Percentiles rank a stretch among this genome's conserved stretches.
phyloP scores from a whole-genome alignment of 139 green algal genomes.

The Chlamydomonas sp. region DNA sequence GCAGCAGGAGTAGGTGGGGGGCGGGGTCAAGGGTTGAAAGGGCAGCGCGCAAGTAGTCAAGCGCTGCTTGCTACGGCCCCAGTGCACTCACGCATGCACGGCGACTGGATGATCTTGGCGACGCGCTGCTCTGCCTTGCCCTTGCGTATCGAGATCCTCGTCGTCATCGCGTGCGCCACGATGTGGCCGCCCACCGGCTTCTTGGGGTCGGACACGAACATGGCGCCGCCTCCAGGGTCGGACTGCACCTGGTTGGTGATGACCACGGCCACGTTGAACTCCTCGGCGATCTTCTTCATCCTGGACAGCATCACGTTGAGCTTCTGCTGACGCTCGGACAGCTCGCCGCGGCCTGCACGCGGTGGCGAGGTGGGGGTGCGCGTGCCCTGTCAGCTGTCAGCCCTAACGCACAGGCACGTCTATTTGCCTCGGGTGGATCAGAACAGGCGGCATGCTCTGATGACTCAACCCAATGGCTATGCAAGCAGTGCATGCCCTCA shows the following conservation, averaged over 20 bases:
- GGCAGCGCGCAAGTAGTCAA: not conserved
- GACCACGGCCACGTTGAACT: constrained; percentile 86
- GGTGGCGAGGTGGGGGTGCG: too few species aligned
- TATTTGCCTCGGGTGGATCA: too few species aligned
- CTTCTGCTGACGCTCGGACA: constrained; percentile 87
- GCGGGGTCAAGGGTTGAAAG: not conserved
- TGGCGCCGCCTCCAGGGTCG: constrained; percentile 65
- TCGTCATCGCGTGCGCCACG: constrained; percentile 73
- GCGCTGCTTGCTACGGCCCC: not conserved
- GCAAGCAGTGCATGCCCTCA: too few species aligned
- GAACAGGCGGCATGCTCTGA: too few species aligned
- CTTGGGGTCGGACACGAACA: constrained; percentile 83
- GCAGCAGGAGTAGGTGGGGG: constrained; percentile 8
- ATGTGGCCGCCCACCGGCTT: constrained; percentile 61
- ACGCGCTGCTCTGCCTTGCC: constrained; percentile 84
- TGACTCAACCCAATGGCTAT: too few species aligned
- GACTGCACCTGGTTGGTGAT: constrained; percentile 80
- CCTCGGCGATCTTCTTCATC: constrained; percentile 77
- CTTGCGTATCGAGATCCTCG: constrained; percentile 60
- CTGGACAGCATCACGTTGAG: constrained; percentile 60
- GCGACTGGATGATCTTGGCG: constrained; percentile 64
- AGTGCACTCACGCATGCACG: constrained; percentile 27
- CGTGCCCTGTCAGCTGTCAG: too few species aligned
- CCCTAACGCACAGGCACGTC: too few species aligned
- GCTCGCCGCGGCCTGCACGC: constrained; percentile 54